Evolutionary conservation across 2,329 filamentous ascomycete species (phyloP).

Genomic region (Epichloe hybrida): DNA sequence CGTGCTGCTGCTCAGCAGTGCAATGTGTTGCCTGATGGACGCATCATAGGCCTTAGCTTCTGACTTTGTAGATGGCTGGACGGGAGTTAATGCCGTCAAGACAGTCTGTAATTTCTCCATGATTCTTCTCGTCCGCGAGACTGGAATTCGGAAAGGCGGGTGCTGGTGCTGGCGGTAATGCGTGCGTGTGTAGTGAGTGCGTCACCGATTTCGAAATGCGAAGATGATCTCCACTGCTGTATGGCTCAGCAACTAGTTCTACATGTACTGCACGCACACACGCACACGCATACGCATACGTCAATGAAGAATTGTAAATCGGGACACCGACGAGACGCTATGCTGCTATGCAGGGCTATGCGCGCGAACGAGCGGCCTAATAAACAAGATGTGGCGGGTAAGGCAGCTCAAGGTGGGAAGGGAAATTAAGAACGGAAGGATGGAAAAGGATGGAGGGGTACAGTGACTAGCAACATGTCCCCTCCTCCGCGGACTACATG

Average conservation of each 20-base stretch:
- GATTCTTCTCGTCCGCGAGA: background rate
- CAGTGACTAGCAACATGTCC: background rate
- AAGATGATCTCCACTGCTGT: background rate
- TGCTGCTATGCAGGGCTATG: too few relatives aligned
- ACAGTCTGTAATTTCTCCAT: constrained; percentile 2
- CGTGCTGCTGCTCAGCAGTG: background rate
- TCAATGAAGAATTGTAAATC: background rate
- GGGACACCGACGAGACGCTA: too few relatives aligned
- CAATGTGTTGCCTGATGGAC: constrained; percentile 4
- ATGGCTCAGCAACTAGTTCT: background rate
- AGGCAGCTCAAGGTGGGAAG: too few relatives aligned
- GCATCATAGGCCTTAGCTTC: constrained; percentile 1
- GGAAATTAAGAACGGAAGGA: too few relatives aligned
- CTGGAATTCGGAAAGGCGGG: background rate
- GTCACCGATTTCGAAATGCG: background rate
- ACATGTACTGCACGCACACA: too few relatives aligned
- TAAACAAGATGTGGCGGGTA: too few relatives aligned
- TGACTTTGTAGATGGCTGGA: background rate
- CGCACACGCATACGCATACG: background rate
- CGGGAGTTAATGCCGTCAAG: constrained; percentile 1
- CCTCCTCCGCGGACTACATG: too few relatives aligned
- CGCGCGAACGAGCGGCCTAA: too few relatives aligned
- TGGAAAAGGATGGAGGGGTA: background rate
- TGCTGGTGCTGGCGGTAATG: background rate
- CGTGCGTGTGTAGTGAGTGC: background rate